Conservation (phyloP, 106 monocot species). For the Allium cepa region DNA sequence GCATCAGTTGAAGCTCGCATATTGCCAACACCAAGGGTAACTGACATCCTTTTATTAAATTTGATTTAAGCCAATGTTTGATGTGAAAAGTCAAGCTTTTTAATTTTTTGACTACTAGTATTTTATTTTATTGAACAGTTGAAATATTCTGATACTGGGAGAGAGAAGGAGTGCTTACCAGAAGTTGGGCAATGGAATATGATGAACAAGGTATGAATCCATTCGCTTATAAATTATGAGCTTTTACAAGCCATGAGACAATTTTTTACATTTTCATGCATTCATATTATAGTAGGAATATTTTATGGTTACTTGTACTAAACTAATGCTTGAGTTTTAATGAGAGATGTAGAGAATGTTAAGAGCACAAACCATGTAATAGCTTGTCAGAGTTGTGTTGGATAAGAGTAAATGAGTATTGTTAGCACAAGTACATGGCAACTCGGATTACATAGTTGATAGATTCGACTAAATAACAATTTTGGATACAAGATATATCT, state of each 20-base stretch:
- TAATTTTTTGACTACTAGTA: not conserved
- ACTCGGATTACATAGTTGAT: too few relatives aligned
- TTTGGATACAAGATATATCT: too few relatives aligned
- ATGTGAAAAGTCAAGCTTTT: not conserved
- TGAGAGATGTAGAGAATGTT: too few relatives aligned
- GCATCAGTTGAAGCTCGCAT: conserved; percentile 53
- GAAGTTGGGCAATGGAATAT: conserved; percentile 65
- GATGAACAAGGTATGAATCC: conserved; percentile 48
- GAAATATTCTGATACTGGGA: conserved; percentile 55
- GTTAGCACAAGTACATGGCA: too few relatives aligned
- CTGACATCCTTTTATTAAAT: not conserved
- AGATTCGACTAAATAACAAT: too few relatives aligned
- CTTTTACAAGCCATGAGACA: not conserved
- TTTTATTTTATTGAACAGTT: conserved; percentile 23
- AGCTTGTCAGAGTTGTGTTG: too few relatives aligned
- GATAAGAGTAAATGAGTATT: too few relatives aligned
- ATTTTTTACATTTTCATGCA: not conserved
- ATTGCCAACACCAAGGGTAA: conserved; percentile 58
- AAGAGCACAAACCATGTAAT: too few relatives aligned
- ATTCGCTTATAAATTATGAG: not conserved
- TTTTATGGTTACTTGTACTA: too few relatives aligned
- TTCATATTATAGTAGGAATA: too few relatives aligned
- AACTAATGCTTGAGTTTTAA: too few relatives aligned
- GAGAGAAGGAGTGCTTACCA: conserved; percentile 46
- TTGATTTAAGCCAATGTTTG: too few relatives aligned